Conservation (phyloP, 495 filamentous ascomycete species). For the Opeltia flavorubescens region DNA sequence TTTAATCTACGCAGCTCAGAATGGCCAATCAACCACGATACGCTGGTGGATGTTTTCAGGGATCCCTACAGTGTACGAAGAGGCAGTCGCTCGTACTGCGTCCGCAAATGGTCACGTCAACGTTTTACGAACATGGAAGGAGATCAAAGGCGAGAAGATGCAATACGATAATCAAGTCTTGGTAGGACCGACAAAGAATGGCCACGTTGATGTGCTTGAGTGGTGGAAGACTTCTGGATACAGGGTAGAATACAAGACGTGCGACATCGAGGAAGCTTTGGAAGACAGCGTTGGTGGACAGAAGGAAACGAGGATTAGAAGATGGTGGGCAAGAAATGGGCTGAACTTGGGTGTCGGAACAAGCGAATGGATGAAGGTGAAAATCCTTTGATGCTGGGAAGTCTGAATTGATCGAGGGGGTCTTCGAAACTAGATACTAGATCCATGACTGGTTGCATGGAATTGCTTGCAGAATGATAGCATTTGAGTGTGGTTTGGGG, state of each 20-base stretch:
- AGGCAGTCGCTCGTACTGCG: constrained; percentile 68
- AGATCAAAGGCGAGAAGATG: constrained; percentile 66
- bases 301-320: constrained; percentile 50
- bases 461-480: not conserved
- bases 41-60: constrained; percentile 74
- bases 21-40: constrained; percentile 53
- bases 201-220: constrained; percentile 68
- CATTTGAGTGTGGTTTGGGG: not conserved
- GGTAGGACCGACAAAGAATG: constrained; percentile 75
- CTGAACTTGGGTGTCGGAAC: constrained; percentile 75
- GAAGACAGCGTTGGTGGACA: constrained; percentile 64
- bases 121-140: constrained; percentile 70
- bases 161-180: constrained; percentile 81
- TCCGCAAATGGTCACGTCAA: constrained; percentile 75
- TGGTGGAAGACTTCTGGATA: constrained; percentile 78
- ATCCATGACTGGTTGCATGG: not conserved
- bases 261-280: constrained; percentile 86
- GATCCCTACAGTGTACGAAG: constrained; percentile 58
- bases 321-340: constrained; percentile 87
- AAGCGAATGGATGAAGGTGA: constrained; percentile 87
- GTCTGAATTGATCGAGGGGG: not conserved
- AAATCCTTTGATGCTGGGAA: constrained; percentile 30
- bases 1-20: constrained; percentile 65
- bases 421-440: not conserved
- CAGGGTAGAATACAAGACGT: constrained; percentile 82